phyloP scores from a whole-genome alignment of 148 eudicot species.

The Dianthus caryophyllus region DNA sequence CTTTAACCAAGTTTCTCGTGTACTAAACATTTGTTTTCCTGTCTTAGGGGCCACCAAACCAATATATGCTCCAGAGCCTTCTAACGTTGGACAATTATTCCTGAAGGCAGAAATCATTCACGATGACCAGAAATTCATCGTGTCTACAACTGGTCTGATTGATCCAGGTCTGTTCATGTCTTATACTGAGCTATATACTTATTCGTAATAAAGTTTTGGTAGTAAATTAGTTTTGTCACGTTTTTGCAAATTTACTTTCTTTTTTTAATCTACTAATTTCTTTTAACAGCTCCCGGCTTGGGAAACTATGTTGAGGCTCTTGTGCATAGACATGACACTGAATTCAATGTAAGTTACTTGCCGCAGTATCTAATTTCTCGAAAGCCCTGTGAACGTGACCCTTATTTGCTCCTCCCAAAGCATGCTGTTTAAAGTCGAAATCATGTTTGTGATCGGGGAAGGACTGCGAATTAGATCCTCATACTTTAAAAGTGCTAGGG shows the following conservation, averaged over 20 bases:
- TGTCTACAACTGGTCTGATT: slow-evolving; percentile 70
- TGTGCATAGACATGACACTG: slow-evolving; percentile 81
- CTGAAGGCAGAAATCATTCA: slow-evolving; percentile 62
- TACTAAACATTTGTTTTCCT: too few species aligned
- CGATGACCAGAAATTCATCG: slow-evolving; percentile 38
- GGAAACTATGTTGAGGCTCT: slow-evolving; percentile 98
- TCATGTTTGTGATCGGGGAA: too few species aligned
- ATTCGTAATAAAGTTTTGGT: background rate
- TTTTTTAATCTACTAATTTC: slow-evolving; percentile 16
- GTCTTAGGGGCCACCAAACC: slow-evolving; percentile 94
- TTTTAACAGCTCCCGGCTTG: slow-evolving; percentile 81
- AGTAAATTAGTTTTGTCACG: background rate
- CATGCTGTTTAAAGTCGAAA: too few species aligned
- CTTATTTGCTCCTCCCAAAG: too few species aligned
- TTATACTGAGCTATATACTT: background rate
- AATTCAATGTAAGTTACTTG: slow-evolving; percentile 62
- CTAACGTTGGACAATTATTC: slow-evolving; percentile 77
- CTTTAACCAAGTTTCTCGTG: too few species aligned
- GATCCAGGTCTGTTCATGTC: slow-evolving; percentile 67
- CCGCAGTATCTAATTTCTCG: slow-evolving; percentile 1
- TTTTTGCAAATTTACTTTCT: slow-evolving; percentile 7
- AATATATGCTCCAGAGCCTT: slow-evolving; percentile 94
- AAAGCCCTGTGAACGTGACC: too few species aligned
- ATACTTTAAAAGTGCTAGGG: background rate
- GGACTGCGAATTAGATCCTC: background rate